Conservation (phyloP, 192 early-diverging fungal species). For the Backusella morwellensis region DNA sequence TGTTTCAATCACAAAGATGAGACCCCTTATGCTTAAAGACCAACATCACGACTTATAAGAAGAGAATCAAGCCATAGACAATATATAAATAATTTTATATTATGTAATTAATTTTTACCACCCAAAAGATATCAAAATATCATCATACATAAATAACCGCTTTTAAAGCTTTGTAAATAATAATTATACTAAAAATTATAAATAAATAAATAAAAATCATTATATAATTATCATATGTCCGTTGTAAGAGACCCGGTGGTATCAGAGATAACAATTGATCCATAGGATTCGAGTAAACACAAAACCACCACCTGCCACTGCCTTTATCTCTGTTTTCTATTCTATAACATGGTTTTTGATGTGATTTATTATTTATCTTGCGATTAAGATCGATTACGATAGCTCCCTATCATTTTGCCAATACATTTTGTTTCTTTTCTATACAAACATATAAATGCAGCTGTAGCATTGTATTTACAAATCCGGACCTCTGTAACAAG, state of each 20-base stretch:
- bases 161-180: background rate
- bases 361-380: background rate
- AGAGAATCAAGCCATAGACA: background rate
- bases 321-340: background rate
- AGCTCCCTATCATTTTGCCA: background rate
- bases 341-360: background rate
- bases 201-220: background rate
- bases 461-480: background rate
- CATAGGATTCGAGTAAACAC: background rate
- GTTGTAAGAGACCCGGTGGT: background rate
- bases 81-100: background rate
- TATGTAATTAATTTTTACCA: background rate
- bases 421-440: background rate
- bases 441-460: background rate
- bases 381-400: background rate
- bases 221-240: background rate
- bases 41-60: background rate
- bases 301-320: background rate
- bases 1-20: constrained; percentile 7
- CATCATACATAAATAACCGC: background rate
- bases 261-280: background rate
- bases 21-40: constrained; percentile 1
- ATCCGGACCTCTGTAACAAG: background rate
- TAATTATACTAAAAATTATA: background rate
- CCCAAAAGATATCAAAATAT: background rate